Evolutionary conservation across 306 rosid species (phyloP), one percentile per base, ranked within the genome.

Genomic region (Rosa multiflora): DNA sequence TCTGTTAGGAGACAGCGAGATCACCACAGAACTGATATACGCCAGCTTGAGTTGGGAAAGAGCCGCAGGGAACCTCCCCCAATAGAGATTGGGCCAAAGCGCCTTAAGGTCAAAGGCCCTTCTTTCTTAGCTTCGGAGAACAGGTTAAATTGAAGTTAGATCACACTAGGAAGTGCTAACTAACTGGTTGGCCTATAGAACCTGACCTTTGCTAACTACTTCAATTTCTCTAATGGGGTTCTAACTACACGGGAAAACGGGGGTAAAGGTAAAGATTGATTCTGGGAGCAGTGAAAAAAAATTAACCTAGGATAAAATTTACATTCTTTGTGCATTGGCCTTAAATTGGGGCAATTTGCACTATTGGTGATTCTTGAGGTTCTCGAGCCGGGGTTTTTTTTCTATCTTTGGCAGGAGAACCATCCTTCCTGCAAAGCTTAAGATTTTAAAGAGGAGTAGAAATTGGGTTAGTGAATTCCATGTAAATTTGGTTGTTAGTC

Each of bases 261-360:
- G 46, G 70, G 61, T 72, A 80, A 79, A 85, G 87, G 81, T 83
- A 87, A 83, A 82, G 85, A 87, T 94, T 85, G 88, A 85, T 88
- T 90, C 83, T 53, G 91, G 92, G 87, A 87, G 95, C 91, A 88
- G 97, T 85, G 69, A 88, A 78, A 77, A 81, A 68, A 48, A 32
- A 78, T 85, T 95, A 92, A 95, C 91, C 91, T 59, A 80, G 83
- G 87, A 68, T 80, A 83, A 78, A 81, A 86, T 88, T 88, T 80
- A 88, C 86, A 92, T 95, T 95, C 91, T 94, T 91, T 87, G 91
- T 92, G 97, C 94, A 84, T 93, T 9, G 32, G 88, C 97, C 97
- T 87, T 81, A 81, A 84, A 91, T 86, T 95, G 80, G 90, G 92
- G 97, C 83, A 81, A 32, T 81, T 69, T 84, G 94, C 90, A 86